Evolutionary conservation across 768 basidiomycete genomes (phyloP).

Genomic region (Boletus reticulatus): DNA sequence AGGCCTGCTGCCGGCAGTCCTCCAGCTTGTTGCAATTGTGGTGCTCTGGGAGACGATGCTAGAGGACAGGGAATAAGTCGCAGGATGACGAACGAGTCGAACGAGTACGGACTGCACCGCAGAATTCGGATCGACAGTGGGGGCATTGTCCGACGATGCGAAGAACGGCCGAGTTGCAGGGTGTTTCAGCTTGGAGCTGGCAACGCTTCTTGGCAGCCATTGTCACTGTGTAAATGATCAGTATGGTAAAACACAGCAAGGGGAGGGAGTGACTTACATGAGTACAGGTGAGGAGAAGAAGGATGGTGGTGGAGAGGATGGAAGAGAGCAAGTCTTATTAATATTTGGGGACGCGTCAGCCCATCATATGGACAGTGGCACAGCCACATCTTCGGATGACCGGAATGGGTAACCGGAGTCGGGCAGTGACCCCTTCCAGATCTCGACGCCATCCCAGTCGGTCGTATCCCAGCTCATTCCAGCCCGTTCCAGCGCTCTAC

Average conservation of each 20-base stretch:
- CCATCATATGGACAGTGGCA: conserved; percentile 12
- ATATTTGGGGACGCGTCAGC: conserved; percentile 32
- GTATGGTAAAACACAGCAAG: background rate
- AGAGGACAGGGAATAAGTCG: conserved; percentile 12
- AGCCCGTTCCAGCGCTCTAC: conserved; percentile 56
- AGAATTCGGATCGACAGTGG: conserved; percentile 76
- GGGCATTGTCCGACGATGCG: conserved; percentile 86
- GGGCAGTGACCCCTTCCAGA: conserved; percentile 52
- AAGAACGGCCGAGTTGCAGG: conserved; percentile 74
- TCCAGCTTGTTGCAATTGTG: conserved; percentile 82
- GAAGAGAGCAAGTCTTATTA: conserved; percentile 22
- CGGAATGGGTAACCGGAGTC: background rate
- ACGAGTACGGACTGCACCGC: conserved; percentile 57
- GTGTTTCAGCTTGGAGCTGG: conserved; percentile 54
- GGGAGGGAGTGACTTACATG: background rate
- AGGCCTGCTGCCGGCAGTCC: conserved; percentile 84
- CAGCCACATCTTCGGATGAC: conserved; percentile 19
- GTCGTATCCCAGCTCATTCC: conserved; percentile 58
- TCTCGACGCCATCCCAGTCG: conserved; percentile 82
- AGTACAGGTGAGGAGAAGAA: background rate
- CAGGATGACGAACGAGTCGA: background rate
- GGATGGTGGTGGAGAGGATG: background rate
- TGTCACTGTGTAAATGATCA: background rate
- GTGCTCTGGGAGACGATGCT: conserved; percentile 90
- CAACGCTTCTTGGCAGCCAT: conserved; percentile 91